Base-by-base conservation (phyloP, 805 yeast genomes). In the Ogataea pini region DNA sequence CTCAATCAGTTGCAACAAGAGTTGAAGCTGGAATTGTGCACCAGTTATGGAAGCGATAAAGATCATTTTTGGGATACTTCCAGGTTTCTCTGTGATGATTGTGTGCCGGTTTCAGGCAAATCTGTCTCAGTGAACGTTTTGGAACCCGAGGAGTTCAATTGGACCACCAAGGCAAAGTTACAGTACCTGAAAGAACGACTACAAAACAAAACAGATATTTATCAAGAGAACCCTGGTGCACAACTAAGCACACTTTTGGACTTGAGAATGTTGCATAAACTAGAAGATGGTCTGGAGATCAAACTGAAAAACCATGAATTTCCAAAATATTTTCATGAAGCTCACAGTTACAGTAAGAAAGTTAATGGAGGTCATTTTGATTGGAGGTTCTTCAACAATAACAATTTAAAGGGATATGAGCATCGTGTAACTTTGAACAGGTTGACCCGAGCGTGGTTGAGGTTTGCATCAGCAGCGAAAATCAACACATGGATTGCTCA, bases 401-500 rank as follows among this genome's bases (percentile, higher is more conserved):
- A 50, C 13, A 56, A 51, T 6, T 42, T 65, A 27, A 41, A 55
- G 1, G 51, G 56, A 17, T 57, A 56, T 20, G 52, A 58, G 28
- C 55, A 60, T 34, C 52, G 58, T 34, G 49, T 62, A 0, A 46
- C 70, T 3, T 58, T 80, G 19, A 84, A 81, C 57, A 72, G 77
- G 40, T 53, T 82, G 31, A 55, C 76, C 4, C 68, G 82, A 47
- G 72, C 81, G 3, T 83, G 85, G 81, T 69, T 82, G 17, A 68
- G 73, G 36, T 78, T 81, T 57, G 63, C 80, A 25, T 59, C 67
- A 14, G 66, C 70, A 12, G 65, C 72, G 17, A 75, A 72, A 2
- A 53, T 83, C 5, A 58, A 68, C 9, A 75, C 85, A 0, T 83
- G 87, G 86, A 71, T 83, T 29, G 79, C 83, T 4, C 85, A 82